Base-by-base conservation (phyloP, 192 early-diverging fungal species). In the Physocladia obscura region DNA sequence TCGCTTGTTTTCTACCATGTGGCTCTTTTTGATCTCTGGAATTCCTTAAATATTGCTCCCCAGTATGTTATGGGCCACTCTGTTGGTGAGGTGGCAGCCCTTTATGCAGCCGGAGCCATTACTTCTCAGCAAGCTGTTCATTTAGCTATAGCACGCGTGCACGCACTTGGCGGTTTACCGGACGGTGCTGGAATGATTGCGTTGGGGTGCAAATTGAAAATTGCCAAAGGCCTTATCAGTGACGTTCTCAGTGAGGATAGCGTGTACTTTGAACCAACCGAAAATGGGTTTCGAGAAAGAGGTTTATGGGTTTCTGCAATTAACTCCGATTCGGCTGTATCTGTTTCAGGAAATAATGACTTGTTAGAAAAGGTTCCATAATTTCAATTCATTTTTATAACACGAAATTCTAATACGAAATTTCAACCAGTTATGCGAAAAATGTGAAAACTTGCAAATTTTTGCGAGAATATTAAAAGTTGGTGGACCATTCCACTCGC, bases 71-170 rank as follows among this genome's bases (percentile, higher is more conserved):
- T 77, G 4, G 76, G 76, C 22, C 76, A 77, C 58, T 49, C 27
- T 30, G 50, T 77, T 49, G 76, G 76, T 17, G 76, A 77, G 54
- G 54, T 77, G 27, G 76, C 76, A 24, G 59, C 59, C 51, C 49
- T 44, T 21, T 76, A 73, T 34, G 75, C 76, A 6, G 49, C 68
- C n/a, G 76, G 76, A 13, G 26, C 24, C 40, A 49, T 77, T 15
- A 48, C 48, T 32, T 21, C 36, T 24, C 34, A 60, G n/a, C 40
- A 31, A 24, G 76, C 76, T 15, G 56, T 77, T 54, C 39, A 52
- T 5, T 35, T 77, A 44, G 76, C 76, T 17, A 37, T 77, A 24
- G 76, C 68, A 27, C 74, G 76, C 34, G 76, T 75, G 4, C 36
- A 26, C 22, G 68, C 69, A 2, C 59, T 77, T 57, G 52, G 22